These are phyloP conservation scores for Ophiostoma montium DNA, from an alignment of 2,329 filamentous ascomycete species.

Conservation along the genomic window DNA sequence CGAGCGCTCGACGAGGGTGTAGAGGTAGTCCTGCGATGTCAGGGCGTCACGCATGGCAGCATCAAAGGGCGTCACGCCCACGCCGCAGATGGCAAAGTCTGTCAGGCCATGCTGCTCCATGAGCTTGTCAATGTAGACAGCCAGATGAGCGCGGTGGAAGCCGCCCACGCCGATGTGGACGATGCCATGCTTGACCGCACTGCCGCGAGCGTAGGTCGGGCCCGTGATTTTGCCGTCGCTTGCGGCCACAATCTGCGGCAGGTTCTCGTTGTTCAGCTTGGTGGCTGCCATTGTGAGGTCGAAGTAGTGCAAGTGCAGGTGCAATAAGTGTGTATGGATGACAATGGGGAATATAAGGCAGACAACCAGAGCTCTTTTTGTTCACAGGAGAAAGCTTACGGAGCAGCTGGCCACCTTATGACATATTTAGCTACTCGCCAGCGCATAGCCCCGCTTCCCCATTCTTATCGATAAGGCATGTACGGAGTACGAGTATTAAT, in stretches of 20 bases:
- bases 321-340: too few species aligned
- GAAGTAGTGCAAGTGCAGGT: too few species aligned
- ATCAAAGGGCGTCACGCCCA: conserved; percentile 36
- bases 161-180: conserved; percentile 40
- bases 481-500: too few species aligned
- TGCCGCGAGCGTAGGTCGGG: conserved; percentile 29
- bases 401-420: not conserved
- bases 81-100: conserved; percentile 37
- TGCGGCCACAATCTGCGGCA: conserved; percentile 20
- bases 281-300: conserved; percentile 12
- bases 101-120: conserved; percentile 29
- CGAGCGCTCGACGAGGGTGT: conserved; percentile 40
- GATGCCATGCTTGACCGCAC: conserved; percentile 35
- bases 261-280: conserved; percentile 26
- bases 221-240: conserved; percentile 18
- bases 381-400: not conserved
- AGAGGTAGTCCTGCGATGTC: conserved; percentile 33
- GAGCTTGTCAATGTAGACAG: conserved; percentile 35
- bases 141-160: conserved; percentile 39
- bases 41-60: conserved; percentile 36
- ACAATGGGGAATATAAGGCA: too few species aligned
- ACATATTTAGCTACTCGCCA: too few species aligned
- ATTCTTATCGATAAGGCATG: too few species aligned
- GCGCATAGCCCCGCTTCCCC: too few species aligned
- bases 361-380: too few species aligned